A percentile compares a stretch with the other conserved stretches of the same genome.
phyloP scores from a whole-genome alignment of 1,284 basidiomycete genomes.

The Moesziomyces parantarcticus region DNA sequence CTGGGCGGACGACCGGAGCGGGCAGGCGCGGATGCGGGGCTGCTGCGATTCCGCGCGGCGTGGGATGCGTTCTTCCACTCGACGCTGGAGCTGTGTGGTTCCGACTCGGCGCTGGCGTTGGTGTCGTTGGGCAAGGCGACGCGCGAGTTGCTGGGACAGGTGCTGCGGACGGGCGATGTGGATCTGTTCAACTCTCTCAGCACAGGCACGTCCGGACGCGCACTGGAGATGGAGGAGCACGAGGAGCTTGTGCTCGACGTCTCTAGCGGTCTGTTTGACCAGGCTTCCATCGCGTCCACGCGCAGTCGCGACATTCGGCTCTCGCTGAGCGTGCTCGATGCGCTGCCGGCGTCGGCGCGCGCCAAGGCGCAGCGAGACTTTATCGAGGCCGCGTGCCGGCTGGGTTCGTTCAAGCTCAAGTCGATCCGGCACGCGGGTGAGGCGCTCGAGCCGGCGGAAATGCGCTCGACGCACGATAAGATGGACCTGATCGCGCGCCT shows the following conservation, averaged over 20 bases:
- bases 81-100: constrained; percentile 7
- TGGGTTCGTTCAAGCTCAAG: constrained; percentile 43
- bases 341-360: constrained; percentile 3
- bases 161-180: constrained; percentile 28
- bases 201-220: neutral
- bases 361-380: constrained; percentile 25
- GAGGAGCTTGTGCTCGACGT: constrained; percentile 33
- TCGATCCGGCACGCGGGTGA: constrained; percentile 9
- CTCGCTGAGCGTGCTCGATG: constrained; percentile 24
- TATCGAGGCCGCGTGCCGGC: constrained; percentile 45
- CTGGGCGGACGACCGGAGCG: constrained; percentile 5
- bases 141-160: constrained; percentile 6
- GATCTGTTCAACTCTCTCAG: constrained; percentile 32
- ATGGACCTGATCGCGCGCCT: constrained; percentile 31
- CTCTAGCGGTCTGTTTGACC: constrained; percentile 35
- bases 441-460: constrained; percentile 30
- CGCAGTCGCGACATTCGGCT: constrained; percentile 25
- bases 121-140: neutral
- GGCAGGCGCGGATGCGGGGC: neutral
- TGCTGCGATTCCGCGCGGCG: constrained; percentile 16
- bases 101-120: constrained; percentile 2
- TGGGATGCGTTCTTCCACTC: constrained; percentile 24
- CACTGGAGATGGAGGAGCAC: constrained; percentile 2
- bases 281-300: constrained; percentile 13
- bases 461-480: constrained; percentile 24